These are phyloP conservation scores for Poa annua DNA, from an alignment of 176 grass and related monocot species.

Conservation along the genomic window DNA sequence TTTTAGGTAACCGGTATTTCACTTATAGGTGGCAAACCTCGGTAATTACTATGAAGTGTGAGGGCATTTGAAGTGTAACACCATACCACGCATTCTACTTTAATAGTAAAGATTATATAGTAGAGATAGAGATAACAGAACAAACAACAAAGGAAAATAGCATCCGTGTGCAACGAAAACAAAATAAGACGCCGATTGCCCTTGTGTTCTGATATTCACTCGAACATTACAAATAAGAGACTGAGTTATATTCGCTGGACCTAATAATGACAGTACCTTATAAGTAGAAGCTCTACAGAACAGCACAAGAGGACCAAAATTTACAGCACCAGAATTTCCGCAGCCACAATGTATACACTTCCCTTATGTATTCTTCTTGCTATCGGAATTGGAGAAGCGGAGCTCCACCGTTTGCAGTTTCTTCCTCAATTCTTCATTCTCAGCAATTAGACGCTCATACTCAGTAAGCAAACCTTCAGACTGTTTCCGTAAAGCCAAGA, in stretches of 20 bases:
- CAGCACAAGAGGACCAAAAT: constrained; percentile 11
- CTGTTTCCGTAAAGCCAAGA: constrained; percentile 63
- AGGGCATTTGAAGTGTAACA: no score
- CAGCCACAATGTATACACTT: not conserved
- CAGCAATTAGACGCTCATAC: constrained; percentile 76
- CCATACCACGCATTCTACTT: no score
- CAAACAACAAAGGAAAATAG: no score
- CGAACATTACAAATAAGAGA: not conserved
- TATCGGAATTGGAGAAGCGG: constrained; percentile 59
- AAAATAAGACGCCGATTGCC: not conserved
- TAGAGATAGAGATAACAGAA: no score
- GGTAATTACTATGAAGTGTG: no score
- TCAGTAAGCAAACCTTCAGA: constrained; percentile 75
- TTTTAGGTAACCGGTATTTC: no score
- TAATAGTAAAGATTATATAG: no score
- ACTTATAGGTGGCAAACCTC: no score
- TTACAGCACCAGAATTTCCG: constrained; percentile 12
- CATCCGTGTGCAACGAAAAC: no score
- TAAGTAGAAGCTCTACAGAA: not conserved
- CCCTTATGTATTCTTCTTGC: constrained; percentile 62
- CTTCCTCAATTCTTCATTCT: constrained; percentile 63
- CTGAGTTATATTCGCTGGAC: not conserved
- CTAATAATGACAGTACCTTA: not conserved
- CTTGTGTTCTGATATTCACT: not conserved
- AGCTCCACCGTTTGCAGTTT: constrained; percentile 67